These are phyloP conservation scores for Phytopythium boreale DNA, from an alignment of 352 stramenopile genomes.

Conservation along the genomic window DNA sequence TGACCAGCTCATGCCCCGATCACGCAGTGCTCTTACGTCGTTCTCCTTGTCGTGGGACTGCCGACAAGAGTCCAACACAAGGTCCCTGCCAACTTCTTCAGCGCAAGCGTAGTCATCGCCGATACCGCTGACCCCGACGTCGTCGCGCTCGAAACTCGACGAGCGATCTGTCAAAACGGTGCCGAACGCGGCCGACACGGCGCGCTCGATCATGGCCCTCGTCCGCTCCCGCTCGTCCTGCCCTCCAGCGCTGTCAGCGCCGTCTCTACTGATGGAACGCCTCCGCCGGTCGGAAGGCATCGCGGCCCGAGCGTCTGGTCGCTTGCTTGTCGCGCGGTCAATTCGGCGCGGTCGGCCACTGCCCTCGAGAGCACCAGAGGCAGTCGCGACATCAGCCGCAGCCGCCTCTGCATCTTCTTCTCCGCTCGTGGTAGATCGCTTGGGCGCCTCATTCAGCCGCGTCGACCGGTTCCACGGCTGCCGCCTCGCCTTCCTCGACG, in stretches of 20 bases:
- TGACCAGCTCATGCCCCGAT: not conserved
- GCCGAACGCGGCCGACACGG: slow-evolving; percentile 46
- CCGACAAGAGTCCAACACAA: not conserved
- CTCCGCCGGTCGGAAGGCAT: not conserved
- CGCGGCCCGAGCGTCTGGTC: not conserved
- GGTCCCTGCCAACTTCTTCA: not conserved
- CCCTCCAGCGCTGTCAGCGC: not conserved
- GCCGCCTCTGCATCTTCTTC: not conserved
- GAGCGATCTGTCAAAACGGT: slow-evolving; percentile 17
- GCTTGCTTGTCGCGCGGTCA: not conserved
- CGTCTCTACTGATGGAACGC: not conserved
- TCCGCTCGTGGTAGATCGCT: not conserved
- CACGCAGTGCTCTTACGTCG: not conserved
- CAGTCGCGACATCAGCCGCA: not conserved
- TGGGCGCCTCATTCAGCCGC: slow-evolving; percentile 16
- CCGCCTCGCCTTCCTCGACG: not conserved
- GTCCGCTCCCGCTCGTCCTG: slow-evolving; percentile 25
- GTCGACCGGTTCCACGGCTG: slow-evolving; percentile 54
- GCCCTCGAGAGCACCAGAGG: not conserved
- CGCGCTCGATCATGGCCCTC: slow-evolving; percentile 53
- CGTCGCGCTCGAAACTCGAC: not conserved
- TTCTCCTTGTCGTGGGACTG: slow-evolving; percentile 6
- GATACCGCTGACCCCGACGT: not conserved
- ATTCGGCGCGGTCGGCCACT: not conserved
- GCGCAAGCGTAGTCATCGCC: not conserved